phyloP scores from a whole-genome alignment of 1,284 basidiomycete genomes.

The Puccinia hordei region DNA sequence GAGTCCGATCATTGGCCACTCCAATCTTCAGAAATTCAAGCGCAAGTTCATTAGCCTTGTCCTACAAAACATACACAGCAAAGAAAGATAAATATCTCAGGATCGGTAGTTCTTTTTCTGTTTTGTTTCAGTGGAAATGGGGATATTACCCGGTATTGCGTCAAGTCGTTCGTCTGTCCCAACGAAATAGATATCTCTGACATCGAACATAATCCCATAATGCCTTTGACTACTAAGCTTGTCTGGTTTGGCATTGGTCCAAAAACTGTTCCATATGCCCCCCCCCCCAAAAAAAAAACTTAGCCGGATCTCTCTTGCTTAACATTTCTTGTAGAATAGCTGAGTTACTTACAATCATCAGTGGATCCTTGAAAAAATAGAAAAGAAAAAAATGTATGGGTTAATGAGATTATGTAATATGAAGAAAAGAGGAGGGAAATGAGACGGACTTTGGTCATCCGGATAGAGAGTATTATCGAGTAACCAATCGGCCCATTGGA shows the following conservation, averaged over 20 bases:
- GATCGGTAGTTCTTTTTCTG: background rate
- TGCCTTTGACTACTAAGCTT: conserved; percentile 55
- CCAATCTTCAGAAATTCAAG: conserved; percentile 53
- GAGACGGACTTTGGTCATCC: conserved; percentile 52
- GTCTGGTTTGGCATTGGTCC: conserved; percentile 53
- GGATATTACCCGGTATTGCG: conserved; percentile 65
- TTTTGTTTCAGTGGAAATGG: background rate
- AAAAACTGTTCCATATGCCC: conserved; percentile 51
- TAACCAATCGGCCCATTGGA: conserved; percentile 55
- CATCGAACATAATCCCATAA: conserved; percentile 65
- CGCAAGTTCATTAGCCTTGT: conserved; percentile 34
- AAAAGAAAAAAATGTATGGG: background rate
- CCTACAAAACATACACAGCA: too few species aligned
- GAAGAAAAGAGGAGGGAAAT: background rate
- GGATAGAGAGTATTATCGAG: conserved; percentile 55
- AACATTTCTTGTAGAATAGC: too few species aligned
- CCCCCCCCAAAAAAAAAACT: too few species aligned
- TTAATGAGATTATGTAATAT: too few species aligned
- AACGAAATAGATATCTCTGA: conserved; percentile 65
- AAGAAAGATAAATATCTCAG: conserved; percentile 9
- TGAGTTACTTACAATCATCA: conserved; percentile 52
- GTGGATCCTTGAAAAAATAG: conserved; percentile 52
- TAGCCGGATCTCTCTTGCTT: background rate
- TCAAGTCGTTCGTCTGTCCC: conserved; percentile 63
- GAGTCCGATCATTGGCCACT: conserved; percentile 53